Evolutionary conservation across 2,329 filamentous ascomycete genomes (phyloP).

Genomic region (Nemania sp.): DNA sequence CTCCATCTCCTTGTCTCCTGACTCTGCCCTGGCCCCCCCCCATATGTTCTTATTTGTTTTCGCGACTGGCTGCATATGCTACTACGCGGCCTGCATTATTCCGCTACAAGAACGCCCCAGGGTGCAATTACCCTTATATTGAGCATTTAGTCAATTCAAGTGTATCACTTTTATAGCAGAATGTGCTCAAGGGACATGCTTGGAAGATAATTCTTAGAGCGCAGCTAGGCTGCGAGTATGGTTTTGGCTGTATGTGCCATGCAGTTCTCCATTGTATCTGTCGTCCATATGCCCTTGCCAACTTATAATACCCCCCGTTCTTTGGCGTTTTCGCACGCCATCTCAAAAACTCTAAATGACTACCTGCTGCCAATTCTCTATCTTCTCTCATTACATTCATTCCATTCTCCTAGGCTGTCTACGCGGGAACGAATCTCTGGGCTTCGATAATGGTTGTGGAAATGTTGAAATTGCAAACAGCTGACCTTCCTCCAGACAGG

Average conservation of each 20-base stretch:
- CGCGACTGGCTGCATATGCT: conserved; percentile 23
- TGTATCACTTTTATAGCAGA: conserved; percentile 5
- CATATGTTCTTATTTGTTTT: too few relatives aligned
- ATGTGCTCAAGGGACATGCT: conserved; percentile 8
- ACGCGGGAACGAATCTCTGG: background rate
- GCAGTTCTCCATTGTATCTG: conserved; percentile 1
- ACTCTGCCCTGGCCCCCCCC: conserved; percentile 12
- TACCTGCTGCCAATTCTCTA: background rate
- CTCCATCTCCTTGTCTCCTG: conserved; percentile 3
- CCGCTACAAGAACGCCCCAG: conserved; percentile 15
- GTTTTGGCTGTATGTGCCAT: too few relatives aligned
- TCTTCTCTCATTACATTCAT: background rate
- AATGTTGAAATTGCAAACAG: conserved; percentile 46
- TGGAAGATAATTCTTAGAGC: too few relatives aligned
- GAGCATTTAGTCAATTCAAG: background rate
- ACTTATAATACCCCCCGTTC: background rate
- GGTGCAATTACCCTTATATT: conserved; percentile 14
- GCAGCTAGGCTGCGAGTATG: too few relatives aligned
- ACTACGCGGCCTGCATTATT: conserved; percentile 24
- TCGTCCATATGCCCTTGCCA: background rate
- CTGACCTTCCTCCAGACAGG: conserved; percentile 48
- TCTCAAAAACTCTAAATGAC: background rate
- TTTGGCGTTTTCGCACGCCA: background rate
- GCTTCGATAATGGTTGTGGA: conserved; percentile 32
- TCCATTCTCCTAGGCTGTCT: background rate